Percentiles rank a stretch among this genome's conserved stretches.
Conservation (phyloP, 2,329 filamentous ascomycete genomes). For the Blumeria graminis region DNA sequence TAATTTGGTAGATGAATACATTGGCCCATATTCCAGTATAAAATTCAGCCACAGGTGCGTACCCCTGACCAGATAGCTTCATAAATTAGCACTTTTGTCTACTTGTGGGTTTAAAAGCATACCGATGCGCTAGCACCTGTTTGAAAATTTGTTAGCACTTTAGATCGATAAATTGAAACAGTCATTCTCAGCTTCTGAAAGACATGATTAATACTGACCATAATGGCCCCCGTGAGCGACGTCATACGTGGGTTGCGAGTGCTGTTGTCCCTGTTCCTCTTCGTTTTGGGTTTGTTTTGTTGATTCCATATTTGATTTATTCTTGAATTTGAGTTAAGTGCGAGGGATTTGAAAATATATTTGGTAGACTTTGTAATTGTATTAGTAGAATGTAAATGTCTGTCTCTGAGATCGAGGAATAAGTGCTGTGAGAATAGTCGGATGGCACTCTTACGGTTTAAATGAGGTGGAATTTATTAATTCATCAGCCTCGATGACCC, state of each 20-base stretch:
- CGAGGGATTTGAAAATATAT: too few relatives aligned
- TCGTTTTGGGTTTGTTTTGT: constrained; percentile 25
- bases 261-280: constrained; percentile 26
- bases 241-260: constrained; percentile 45
- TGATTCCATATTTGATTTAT: constrained; percentile 23
- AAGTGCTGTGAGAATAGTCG: too few relatives aligned
- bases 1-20: constrained; percentile 25
- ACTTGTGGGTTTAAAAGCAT: constrained; percentile 17
- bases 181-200: neutral
- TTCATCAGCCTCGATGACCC: too few relatives aligned
- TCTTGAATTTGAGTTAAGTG: too few relatives aligned
- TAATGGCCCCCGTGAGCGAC: constrained; percentile 53
- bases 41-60: constrained; percentile 67
- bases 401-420: too few relatives aligned
- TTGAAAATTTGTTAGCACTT: constrained; percentile 16
- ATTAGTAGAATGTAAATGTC: too few relatives aligned
- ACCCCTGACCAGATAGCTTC: constrained; percentile 65
- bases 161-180: neutral
- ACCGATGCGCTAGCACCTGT: constrained; percentile 41
- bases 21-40: constrained; percentile 93
- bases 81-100: neutral
- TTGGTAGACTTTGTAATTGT: too few relatives aligned
- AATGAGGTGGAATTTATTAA: too few relatives aligned
- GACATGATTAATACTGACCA: constrained; percentile 27
- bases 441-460: too few relatives aligned